Percentiles rank a stretch among this genome's conserved stretches.
Conservation (phyloP, 768 basidiomycete genomes). For the Kwoniella sp. region DNA sequence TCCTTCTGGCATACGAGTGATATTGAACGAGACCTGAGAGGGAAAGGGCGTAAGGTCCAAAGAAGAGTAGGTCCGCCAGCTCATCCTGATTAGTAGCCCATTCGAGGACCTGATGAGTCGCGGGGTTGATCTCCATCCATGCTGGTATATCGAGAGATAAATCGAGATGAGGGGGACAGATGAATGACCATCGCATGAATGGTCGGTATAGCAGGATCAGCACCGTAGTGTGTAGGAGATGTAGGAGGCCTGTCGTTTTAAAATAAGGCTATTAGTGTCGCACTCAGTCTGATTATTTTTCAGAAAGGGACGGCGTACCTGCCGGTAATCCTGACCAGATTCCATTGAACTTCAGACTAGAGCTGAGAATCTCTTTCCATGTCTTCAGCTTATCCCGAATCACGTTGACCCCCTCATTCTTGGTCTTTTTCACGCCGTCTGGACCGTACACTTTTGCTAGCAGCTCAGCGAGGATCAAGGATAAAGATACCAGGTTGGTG, state of each 20-base stretch:
- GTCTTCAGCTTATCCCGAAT: slow-evolving; percentile 8
- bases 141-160: slow-evolving; percentile 20
- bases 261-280: too few relatives aligned
- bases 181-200: slow-evolving; percentile 31
- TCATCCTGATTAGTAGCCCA: slow-evolving; percentile 31
- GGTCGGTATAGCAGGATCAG: slow-evolving; percentile 25
- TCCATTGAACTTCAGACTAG: slow-evolving; percentile 9
- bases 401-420: slow-evolving; percentile 13
- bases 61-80: slow-evolving; percentile 13
- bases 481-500: slow-evolving; percentile 7
- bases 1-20: slow-evolving; percentile 26
- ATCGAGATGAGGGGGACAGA: slow-evolving; percentile 22
- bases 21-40: slow-evolving; percentile 23
- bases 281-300: too few relatives aligned
- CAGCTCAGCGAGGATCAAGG: slow-evolving; percentile 6
- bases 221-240: slow-evolving; percentile 15
- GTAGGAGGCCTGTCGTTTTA: slow-evolving; percentile 22
- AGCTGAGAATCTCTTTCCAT: slow-evolving; percentile 15
- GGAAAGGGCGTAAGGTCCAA: slow-evolving; percentile 23
- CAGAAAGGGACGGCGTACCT: too few relatives aligned
- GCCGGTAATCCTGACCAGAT: slow-evolving; percentile 14
- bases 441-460: slow-evolving; percentile 18
- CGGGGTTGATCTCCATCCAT: slow-evolving; percentile 15
- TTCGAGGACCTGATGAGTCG: slow-evolving; percentile 21
- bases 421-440: slow-evolving; percentile 16